Base-by-base conservation (phyloP, 768 basidiomycete species). In the Crucibulum laeve region DNA sequence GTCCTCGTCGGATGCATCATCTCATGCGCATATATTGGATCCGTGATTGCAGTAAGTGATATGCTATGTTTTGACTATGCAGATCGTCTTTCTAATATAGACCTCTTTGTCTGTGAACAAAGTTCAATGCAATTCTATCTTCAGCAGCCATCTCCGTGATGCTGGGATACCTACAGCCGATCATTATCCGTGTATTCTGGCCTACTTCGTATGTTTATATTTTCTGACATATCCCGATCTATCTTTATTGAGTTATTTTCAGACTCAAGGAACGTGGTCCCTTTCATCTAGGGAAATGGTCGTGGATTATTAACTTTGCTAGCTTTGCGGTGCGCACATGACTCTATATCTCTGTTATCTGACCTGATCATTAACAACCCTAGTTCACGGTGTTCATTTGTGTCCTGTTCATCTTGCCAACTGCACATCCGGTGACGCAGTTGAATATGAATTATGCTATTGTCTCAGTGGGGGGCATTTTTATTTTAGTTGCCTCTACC, bases 391-490 rank as follows among this genome's bases (percentile, higher is more conserved):
- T 69, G 5, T 77, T 80, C 58, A 67, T 79, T 19, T 80, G 76
- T 53, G 53, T 76, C 3, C 65, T 80, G 3, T 80, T 80, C 60
- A 59, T 80, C 43, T 62, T 80, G 17, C 77, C 77, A 4, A 80
- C 77, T n/a, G 65, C 71, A 1, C 66, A 65, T 38, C 79, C 77
- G 0, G 76, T 77, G 15, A 71, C 59, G 28, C 47, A 61, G 34
- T 51, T 68, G 37, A 73, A 77, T 54, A 81, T 80, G 79, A 80
- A 80, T 55, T 79, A 81, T 46, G 65, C 79, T 0, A 61, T 80
- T 38, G 65, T 80, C 3, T 76, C 77, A 4, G 62, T 79, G 17
- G 76, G 74, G 5, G 73, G 61, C 0, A 60, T 79, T 13, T 48
- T 67, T 18, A 23, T 76, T 24, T 50, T 78, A n/a, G 76, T 78